Evolutionary conservation across 2,329 filamentous ascomycete genomes (phyloP), one percentile per base, ranked within the genome.

Genomic region (Neurospora sp.): DNA sequence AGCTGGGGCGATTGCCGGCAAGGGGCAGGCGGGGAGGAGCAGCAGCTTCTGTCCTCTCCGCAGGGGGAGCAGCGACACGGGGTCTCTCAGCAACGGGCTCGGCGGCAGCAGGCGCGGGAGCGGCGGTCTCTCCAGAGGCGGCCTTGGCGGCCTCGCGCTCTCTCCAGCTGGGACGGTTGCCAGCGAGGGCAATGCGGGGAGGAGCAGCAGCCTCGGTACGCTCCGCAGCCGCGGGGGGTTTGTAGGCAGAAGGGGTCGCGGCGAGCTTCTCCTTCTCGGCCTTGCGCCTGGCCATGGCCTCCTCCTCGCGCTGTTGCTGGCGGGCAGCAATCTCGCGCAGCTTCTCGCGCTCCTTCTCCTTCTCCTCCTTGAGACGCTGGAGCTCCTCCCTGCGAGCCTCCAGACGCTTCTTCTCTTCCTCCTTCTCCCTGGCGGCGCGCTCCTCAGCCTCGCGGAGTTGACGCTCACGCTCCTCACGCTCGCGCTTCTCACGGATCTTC

Each of bases 261-360:
- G 74, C 68, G 5, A 73, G 77, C 68, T 76, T 75, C 66, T 74
- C 87, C 81, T 88, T 92, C 80, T 88, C 88, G 71, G 86, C 90
- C 77, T 85, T 88, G 79, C 87, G 88, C 76, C 91, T 89, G 74
- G 91, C 91, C 81, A 94, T 89, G 17, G 93, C 94, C 80, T 97
- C 94, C 76, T 96, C 93, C 80, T 97, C 94, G 79, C 92, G 90
- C 78, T 93, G 88, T 76, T 88, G 89, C 82, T 97, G 95, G 75
- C 88, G 82, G 13, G 88, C 88, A 67, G 85, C 86, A 80, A 86
- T 87, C 82, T 90, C 88, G 72, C 86, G 78, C 71, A 83, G 81
- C 79, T 93, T 91, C 81, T 96, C 86, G 70, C 87, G 86, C 80
- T 91, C 88, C 79, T 84, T 84, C 74, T 89, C 87, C 75, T 88